A percentile compares a stretch with the other conserved stretches of the same genome.
Evolutionary conservation across 257 asterid species (phyloP).

Genomic region (Salvia miltiorrhiza): DNA sequence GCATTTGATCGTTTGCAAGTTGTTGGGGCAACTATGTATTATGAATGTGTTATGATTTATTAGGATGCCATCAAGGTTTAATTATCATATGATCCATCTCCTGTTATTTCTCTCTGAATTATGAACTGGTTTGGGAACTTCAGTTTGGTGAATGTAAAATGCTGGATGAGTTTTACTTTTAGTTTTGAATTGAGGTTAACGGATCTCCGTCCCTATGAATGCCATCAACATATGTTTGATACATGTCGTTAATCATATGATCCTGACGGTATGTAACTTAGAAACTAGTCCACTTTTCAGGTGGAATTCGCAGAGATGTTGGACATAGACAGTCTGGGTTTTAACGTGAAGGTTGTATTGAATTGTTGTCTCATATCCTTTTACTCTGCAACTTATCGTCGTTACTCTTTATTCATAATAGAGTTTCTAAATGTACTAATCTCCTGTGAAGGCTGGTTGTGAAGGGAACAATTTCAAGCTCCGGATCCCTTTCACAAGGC

Average conservation of each 20-base stretch:
- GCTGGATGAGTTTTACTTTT: too few species aligned
- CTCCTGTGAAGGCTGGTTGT: slow-evolving; percentile 59
- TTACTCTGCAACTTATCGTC: background rate
- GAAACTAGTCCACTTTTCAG: slow-evolving; percentile 37
- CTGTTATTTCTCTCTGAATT: background rate
- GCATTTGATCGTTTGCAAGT: background rate
- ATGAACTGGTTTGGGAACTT: background rate
- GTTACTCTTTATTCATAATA: background rate
- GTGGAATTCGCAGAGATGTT: slow-evolving; percentile 78
- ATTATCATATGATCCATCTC: background rate
- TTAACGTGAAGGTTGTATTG: slow-evolving; percentile 75
- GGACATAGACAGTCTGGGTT: slow-evolving; percentile 89
- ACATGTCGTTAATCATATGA: background rate
- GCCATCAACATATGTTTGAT: background rate
- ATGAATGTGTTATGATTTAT: background rate
- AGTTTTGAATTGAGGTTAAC: background rate
- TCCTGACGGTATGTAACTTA: background rate
- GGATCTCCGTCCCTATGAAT: background rate
- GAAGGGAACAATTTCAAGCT: slow-evolving; percentile 74
- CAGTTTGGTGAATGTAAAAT: background rate
- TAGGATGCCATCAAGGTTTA: background rate
- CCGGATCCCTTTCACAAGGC: slow-evolving; percentile 85
- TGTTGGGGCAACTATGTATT: background rate
- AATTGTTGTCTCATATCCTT: background rate
- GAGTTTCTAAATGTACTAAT: background rate